Base-by-base conservation (phyloP, 1,139 yeast species). In the Saccharomyces hybrid region DNA sequence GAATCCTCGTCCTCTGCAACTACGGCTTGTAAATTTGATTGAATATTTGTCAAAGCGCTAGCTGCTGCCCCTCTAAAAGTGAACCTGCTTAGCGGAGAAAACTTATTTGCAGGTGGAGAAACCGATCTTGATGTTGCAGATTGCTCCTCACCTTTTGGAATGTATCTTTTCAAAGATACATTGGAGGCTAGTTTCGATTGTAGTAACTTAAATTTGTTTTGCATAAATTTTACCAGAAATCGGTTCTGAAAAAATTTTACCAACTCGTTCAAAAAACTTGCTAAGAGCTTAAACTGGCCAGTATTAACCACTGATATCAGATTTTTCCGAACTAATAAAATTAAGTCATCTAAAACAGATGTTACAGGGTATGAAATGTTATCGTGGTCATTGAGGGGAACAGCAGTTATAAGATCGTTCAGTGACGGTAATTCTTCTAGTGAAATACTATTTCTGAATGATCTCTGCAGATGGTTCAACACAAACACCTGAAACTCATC, bases 311-410 rank as follows among this genome's bases (percentile, higher is more conserved):
- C 61, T 20, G 61, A 59, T 5, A 69, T 60, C 27, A 69, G 56
- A 53, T 62, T 61, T 56, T 64, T 64, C 55, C 88, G 86, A 49
- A 90, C 71, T 20, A 90, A 82, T 62, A 89, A 75, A 38, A 90
- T 80, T 48, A 88, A 74, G 67, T 93, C 99, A 66, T 93, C 99
- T 46, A 91, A 82, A 9, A 89, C 84, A 0, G 98, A 89, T 0
- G 96, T 82, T 4, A 87, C 81, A 3, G 95, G 85, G 3, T 87
- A 64, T 14, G 67, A 62, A 1, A 64, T 59, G 9, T 57, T 53
- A 47, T 65, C 70, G 5, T 82, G 50, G 75, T 79, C 58, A 79
- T 88, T 9, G 78, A 62, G 38, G 59, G 62, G 56, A 5, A 53
- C 55, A 16, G 53, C 47, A 3, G 56, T 49, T 5, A 69, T 59